Evolutionary conservation across 768 basidiomycete species (phyloP).

Genomic region (Dacryopinax primogenitus): DNA sequence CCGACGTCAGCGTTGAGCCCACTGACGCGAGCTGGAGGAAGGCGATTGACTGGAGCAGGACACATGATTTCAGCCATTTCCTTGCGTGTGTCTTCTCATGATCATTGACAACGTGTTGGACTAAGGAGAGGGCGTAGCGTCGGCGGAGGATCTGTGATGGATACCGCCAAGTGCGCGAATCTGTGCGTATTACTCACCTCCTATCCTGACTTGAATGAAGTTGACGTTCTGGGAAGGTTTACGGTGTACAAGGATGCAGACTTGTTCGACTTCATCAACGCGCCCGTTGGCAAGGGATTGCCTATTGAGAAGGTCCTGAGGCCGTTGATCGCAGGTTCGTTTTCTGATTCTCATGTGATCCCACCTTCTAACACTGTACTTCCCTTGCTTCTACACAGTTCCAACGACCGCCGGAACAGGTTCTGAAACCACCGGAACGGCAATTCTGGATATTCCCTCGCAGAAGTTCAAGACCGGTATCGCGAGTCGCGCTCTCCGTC

Average conservation of each 20-base stretch:
- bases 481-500: slow-evolving; percentile 80
- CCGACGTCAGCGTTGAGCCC: slow-evolving; percentile 74
- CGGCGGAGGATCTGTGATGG: slow-evolving; percentile 89
- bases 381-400: slow-evolving; percentile 26
- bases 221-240: slow-evolving; percentile 38
- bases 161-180: slow-evolving; percentile 92
- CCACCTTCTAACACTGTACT: background rate
- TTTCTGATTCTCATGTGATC: background rate
- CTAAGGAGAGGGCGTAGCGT: slow-evolving; percentile 37
- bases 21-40: slow-evolving; percentile 81
- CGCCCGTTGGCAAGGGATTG: slow-evolving; percentile 83
- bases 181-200: slow-evolving; percentile 35
- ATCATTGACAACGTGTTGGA: background rate
- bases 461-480: slow-evolving; percentile 94
- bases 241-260: slow-evolving; percentile 85
- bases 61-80: slow-evolving; percentile 86
- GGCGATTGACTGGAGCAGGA: slow-evolving; percentile 77
- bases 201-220: background rate
- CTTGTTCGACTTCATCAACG: slow-evolving; percentile 93
- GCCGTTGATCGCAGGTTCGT: slow-evolving; percentile 69
- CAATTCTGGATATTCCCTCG: slow-evolving; percentile 86
- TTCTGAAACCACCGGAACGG: slow-evolving; percentile 88
- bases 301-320: slow-evolving; percentile 61
- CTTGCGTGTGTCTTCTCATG: slow-evolving; percentile 47
- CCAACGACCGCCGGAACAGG: slow-evolving; percentile 79